A percentile compares a stretch with the other conserved stretches of the same genome.
These are phyloP conservation scores for Pinus albicaulis DNA, from an alignment of 75 land plant genomes.

Conservation along the genomic window DNA sequence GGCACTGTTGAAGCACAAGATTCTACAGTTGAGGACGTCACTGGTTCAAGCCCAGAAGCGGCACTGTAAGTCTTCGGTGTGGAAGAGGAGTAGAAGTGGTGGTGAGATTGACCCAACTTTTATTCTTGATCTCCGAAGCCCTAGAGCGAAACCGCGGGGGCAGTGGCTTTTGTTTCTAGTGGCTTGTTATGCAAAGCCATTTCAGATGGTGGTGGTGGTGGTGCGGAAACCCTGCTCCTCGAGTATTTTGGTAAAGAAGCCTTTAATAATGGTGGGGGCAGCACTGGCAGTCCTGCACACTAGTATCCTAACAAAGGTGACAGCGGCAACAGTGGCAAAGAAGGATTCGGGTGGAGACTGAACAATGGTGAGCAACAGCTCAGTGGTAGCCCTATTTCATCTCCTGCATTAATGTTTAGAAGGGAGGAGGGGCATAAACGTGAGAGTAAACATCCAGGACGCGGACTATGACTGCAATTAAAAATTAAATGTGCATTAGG, in stretches of 20 bases:
- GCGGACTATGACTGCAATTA: too few relatives aligned
- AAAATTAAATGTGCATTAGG: too few relatives aligned
- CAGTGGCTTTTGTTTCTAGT: constrained; percentile 7
- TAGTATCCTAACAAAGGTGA: too few relatives aligned
- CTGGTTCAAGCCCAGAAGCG: not conserved
- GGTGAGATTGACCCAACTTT: constrained; percentile 55
- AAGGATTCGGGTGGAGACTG: not conserved
- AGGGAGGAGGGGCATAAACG: too few relatives aligned
- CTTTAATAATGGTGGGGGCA: not conserved
- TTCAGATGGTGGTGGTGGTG: not conserved
- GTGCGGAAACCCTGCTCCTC: not conserved
- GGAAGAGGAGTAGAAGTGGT: not conserved
- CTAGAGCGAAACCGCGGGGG: constrained; percentile 17
- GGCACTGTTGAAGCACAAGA: not conserved
- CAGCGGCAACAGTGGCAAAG: not conserved
- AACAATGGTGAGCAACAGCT: not conserved
- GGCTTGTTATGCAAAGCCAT: constrained; percentile 6
- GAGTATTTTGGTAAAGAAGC: not conserved
- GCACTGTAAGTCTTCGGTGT: not conserved
- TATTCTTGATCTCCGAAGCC: constrained; percentile 61
- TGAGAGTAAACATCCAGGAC: too few relatives aligned
- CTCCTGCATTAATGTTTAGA: too few relatives aligned
- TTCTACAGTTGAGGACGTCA: not conserved
- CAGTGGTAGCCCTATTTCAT: too few relatives aligned
- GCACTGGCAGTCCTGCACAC: not conserved